Evolutionary conservation across 305 asterid species (phyloP), one percentile per base, ranked within the genome.

Genomic region (Salvia sclarea): DNA sequence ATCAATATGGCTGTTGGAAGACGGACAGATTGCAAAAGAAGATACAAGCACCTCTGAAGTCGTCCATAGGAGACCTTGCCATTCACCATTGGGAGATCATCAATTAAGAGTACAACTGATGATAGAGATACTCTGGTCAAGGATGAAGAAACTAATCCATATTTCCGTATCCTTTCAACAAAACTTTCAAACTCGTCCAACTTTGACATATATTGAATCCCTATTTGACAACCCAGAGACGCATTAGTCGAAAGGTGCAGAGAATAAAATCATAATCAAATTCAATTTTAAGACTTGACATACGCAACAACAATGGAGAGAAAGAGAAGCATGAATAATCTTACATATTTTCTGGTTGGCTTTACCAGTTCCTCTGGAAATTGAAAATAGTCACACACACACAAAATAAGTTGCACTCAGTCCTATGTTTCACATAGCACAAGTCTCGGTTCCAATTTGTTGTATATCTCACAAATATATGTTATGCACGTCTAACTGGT

Each of bases 151-250:
- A 85, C 66, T 64, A 83, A 59, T 72, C 97, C 96, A 80, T 91
- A 93, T 77, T 93, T 91, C 70, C 96, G 86, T 66, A 81, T 84
- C 83, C 80, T 80, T 76, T 91, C 98, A 63, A 89, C 96, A 82
- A 88, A 93, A 83, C 60, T 79, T 76, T 91, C 97, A 79, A 93
- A 91, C 75, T 93, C 97, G 16, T 91, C 98, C 84, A 93, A 73
- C 84, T 93, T 93, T 31, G 98, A 93, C 82, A 69, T 80, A 75
- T 91, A 93, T 47, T 74, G 79, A 58, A 87, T 69, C 77, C 97
- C 97, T 93, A 76, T 75, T 73, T 64, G 71, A 82, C 67, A 72
- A 75, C 66, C 66, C 77, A 59, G 54, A 69, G 70, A 69, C 61
- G 60, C 49, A 69, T 79, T 38, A 81, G 70, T 22, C 58, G 35